Conservation (phyloP, 2,329 filamentous ascomycete genomes). For the Aspergillus carbonarius region DNA sequence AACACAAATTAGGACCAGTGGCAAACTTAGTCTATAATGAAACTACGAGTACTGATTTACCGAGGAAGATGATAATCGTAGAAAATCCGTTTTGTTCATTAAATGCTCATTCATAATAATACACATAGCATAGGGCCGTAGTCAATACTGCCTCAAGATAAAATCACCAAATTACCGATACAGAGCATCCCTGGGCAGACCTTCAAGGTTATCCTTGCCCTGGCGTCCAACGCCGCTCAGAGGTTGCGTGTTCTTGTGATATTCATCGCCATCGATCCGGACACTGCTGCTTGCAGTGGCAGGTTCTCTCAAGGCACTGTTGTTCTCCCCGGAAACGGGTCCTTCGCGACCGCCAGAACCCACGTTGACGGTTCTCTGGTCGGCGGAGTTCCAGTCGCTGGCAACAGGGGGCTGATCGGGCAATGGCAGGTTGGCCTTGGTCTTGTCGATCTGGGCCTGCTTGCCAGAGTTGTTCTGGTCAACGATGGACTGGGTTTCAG, state of each 20-base stretch:
- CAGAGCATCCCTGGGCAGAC: slow-evolving; percentile 61
- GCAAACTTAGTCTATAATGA: too few relatives aligned
- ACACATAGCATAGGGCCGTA: not conserved
- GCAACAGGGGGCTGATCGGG: slow-evolving; percentile 73
- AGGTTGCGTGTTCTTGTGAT: slow-evolving; percentile 54
- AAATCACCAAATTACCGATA: slow-evolving; percentile 39
- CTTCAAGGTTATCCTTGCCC: slow-evolving; percentile 57
- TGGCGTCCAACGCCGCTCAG: slow-evolving; percentile 58
- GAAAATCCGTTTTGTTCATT: slow-evolving; percentile 1
- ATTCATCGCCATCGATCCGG: slow-evolving; percentile 49
- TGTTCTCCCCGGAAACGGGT: slow-evolving; percentile 50
- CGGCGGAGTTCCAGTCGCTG: slow-evolving; percentile 76
- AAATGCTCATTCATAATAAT: slow-evolving; percentile 7
- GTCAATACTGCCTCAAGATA: slow-evolving; percentile 1
- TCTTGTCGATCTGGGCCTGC: slow-evolving; percentile 64
- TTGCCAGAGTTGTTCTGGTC: slow-evolving; percentile 51
- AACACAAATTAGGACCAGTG: too few relatives aligned
- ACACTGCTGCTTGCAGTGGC: slow-evolving; percentile 58
- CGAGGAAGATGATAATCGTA: not conserved
- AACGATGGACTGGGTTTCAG: slow-evolving; percentile 34
- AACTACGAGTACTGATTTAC: not conserved
- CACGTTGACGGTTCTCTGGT: slow-evolving; percentile 67
- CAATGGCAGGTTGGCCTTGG: slow-evolving; percentile 71
- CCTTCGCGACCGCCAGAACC: slow-evolving; percentile 60
- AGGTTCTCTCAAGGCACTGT: slow-evolving; percentile 58